Evolutionary conservation across 768 basidiomycete genomes (phyloP).

Genomic region (Lepiota venenata): DNA sequence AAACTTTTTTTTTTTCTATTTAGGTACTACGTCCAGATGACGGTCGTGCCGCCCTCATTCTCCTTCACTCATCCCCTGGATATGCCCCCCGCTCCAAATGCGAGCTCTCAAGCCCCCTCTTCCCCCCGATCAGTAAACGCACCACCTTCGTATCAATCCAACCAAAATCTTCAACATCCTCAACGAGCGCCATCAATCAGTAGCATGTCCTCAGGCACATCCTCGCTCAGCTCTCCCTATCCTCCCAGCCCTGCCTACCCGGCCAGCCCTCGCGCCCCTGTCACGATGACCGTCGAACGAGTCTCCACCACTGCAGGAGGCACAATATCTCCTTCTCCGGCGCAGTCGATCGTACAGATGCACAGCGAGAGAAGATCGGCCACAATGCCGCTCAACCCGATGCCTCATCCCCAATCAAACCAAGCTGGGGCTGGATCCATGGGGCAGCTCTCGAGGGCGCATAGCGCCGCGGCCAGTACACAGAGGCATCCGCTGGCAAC

Average conservation of each 20-base stretch:
- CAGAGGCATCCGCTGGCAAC: background rate
- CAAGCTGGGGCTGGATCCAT: background rate
- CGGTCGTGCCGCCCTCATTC: constrained; percentile 27
- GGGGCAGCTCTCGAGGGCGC: no score
- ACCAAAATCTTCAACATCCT: constrained; percentile 5
- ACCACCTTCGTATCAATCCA: background rate
- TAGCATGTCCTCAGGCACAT: constrained; percentile 2
- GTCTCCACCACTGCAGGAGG: background rate
- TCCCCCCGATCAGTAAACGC: constrained; percentile 17
- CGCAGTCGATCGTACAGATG: background rate
- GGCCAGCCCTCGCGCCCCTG: background rate
- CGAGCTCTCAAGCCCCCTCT: constrained; percentile 2
- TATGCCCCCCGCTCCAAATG: constrained; percentile 6
- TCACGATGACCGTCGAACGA: background rate
- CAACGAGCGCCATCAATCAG: background rate
- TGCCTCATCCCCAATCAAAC: background rate
- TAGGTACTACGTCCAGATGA: constrained; percentile 34
- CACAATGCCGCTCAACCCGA: background rate
- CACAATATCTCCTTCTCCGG: background rate
- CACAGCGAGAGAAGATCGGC: background rate
- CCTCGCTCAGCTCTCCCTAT: background rate
- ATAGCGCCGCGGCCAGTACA: no score
- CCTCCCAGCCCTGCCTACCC: background rate
- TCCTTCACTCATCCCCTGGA: constrained; percentile 31
- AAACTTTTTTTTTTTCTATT: background rate